Evolutionary conservation across 2,329 filamentous ascomycete species (phyloP).

Genomic region (Sclerotinia nivalis): DNA sequence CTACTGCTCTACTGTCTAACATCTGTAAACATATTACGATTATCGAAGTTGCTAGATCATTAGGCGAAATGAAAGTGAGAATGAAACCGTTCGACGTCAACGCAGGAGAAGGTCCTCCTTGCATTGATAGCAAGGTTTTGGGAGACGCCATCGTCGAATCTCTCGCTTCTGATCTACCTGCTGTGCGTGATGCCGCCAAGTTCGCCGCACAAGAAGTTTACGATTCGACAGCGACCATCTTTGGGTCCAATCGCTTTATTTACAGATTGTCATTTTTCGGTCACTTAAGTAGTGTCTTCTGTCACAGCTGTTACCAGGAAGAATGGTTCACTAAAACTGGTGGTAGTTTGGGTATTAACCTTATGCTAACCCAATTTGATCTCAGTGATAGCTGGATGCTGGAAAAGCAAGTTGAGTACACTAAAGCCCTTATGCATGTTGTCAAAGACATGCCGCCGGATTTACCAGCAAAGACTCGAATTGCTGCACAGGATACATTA

Average conservation of each 20-base stretch:
- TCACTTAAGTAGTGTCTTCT: conserved; percentile 79
- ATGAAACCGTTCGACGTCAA: conserved; percentile 80
- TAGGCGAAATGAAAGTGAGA: conserved; percentile 76
- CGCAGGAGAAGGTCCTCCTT: conserved; percentile 82
- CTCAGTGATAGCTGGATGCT: conserved; percentile 82
- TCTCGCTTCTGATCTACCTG: conserved; percentile 78
- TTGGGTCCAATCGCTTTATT: conserved; percentile 71
- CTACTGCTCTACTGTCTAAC: conserved; percentile 73
- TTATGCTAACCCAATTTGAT: conserved; percentile 80
- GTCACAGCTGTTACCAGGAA: conserved; percentile 93
- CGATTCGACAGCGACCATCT: conserved; percentile 73
- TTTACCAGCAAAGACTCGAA: conserved; percentile 83
- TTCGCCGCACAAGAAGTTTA: conserved; percentile 76
- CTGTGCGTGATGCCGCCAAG: conserved; percentile 81
- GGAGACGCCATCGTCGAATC: conserved; percentile 90
- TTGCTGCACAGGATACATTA: conserved; percentile 79
- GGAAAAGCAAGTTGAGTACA: conserved; percentile 81
- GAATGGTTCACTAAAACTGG: conserved; percentile 99
- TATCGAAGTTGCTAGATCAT: conserved; percentile 82
- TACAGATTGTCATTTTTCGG: conserved; percentile 81
- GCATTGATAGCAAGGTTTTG: conserved; percentile 82
- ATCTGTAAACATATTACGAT: conserved; percentile 89
- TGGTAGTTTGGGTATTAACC: conserved; percentile 85
- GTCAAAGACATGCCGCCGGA: conserved; percentile 98
- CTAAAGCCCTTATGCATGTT: conserved; percentile 90